Percentiles rank a stretch among this genome's conserved stretches.
Evolutionary conservation across 73 alveolate genomes (phyloP).

Genomic region (Paramecium caudatum): DNA sequence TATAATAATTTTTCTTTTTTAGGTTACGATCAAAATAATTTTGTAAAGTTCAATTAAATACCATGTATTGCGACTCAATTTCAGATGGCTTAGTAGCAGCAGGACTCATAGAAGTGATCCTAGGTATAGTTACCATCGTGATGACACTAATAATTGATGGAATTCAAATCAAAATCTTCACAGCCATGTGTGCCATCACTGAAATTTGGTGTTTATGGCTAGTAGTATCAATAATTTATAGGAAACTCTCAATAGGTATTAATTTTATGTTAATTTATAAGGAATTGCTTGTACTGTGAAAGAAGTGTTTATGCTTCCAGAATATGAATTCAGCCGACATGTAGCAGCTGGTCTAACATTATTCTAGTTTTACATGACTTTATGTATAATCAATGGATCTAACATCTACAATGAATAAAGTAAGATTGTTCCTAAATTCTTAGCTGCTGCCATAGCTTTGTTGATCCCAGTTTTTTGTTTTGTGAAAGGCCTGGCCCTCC

Average conservation of each 20-base stretch:
- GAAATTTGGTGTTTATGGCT: slow-evolving; percentile 45
- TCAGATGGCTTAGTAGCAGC: slow-evolving; percentile 29
- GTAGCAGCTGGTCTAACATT: not conserved
- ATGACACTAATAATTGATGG: not conserved
- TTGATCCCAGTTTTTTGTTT: slow-evolving; percentile 14
- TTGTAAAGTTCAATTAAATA: too few species aligned
- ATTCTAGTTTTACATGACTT: not conserved
- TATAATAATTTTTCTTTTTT: too few species aligned
- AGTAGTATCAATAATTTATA: not conserved
- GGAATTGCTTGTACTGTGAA: slow-evolving; percentile 30
- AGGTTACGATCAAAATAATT: too few species aligned
- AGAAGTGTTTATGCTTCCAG: slow-evolving; percentile 13
- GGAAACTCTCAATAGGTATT: slow-evolving; percentile 23
- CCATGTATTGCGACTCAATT: slow-evolving; percentile 35
- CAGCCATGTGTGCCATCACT: slow-evolving; percentile 32
- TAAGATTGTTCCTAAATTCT: not conserved
- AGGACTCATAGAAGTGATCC: slow-evolving; percentile 7
- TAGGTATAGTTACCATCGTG: slow-evolving; percentile 10
- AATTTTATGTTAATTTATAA: not conserved
- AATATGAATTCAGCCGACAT: not conserved
- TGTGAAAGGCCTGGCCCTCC: slow-evolving; percentile 2
- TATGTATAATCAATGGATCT: not conserved
- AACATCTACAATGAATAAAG: not conserved
- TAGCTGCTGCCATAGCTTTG: slow-evolving; percentile 3
- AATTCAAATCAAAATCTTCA: slow-evolving; percentile 21